A percentile compares a stretch with the other conserved stretches of the same genome.
phyloP scores from a whole-genome alignment of 305 asterid species.

The Plantago lanceolata region DNA sequence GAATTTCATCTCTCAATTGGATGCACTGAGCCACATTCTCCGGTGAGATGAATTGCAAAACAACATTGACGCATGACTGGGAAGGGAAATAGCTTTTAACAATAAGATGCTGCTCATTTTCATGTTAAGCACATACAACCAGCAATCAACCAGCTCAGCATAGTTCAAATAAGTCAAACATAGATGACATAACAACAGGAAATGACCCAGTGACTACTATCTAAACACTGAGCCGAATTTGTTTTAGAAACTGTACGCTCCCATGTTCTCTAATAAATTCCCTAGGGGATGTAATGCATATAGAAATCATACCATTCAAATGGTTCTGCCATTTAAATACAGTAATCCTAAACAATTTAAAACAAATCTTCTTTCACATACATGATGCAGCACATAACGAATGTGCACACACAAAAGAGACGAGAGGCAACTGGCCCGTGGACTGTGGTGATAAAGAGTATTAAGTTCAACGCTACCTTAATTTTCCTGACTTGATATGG shows the following conservation, averaged over 20 bases:
- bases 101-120: constrained; percentile 17
- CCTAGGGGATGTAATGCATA: not conserved
- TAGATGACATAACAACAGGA: too few relatives aligned
- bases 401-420: not conserved
- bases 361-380: too few relatives aligned
- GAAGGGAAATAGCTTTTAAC: constrained; percentile 22
- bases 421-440: not conserved
- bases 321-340: constrained; percentile 6
- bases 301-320: not conserved
- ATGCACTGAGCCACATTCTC: constrained; percentile 75
- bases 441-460: not conserved
- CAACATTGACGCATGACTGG: constrained; percentile 78
- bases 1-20: constrained; percentile 72
- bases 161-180: too few relatives aligned
- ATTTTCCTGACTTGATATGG: constrained; percentile 83
- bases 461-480: constrained; percentile 43
- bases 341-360: not conserved
- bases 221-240: not conserved
- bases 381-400: constrained; percentile 9
- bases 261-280: constrained; percentile 11
- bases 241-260: constrained; percentile 3
- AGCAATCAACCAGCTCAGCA: not conserved
- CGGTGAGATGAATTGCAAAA: constrained; percentile 88
- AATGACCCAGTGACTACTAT: not conserved
- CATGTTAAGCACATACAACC: not conserved